Conservation (phyloP, 2,329 filamentous ascomycete genomes). For the Trichoderma sp. region DNA sequence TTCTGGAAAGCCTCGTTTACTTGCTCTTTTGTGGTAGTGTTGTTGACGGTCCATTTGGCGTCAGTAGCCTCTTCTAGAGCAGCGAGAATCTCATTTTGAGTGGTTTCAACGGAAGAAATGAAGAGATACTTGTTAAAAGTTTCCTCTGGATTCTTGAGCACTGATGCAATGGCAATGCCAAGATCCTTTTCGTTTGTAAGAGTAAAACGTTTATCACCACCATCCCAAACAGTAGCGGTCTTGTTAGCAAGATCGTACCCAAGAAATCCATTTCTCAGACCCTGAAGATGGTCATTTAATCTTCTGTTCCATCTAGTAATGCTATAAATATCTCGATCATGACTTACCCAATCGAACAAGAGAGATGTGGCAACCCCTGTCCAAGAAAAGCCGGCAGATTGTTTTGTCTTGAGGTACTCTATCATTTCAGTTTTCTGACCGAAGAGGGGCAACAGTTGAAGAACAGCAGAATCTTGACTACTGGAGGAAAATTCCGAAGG, state of each 20-base stretch:
- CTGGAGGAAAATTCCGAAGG: slow-evolving; percentile 51
- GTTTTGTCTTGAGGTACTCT: slow-evolving; percentile 21
- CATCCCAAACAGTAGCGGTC: slow-evolving; percentile 24
- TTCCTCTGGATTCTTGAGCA: slow-evolving; percentile 46
- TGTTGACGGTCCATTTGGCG: slow-evolving; percentile 19
- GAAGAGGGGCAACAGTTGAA: slow-evolving; percentile 27
- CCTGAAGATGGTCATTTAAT: not conserved
- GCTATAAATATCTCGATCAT: too few relatives aligned
- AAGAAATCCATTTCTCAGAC: slow-evolving; percentile 23
- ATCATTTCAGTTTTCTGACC: slow-evolving; percentile 26
- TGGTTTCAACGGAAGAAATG: slow-evolving; percentile 50
- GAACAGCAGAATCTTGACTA: slow-evolving; percentile 30
- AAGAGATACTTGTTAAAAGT: slow-evolving; percentile 57
- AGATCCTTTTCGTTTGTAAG: slow-evolving; percentile 32
- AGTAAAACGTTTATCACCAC: slow-evolving; percentile 23
- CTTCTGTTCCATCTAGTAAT: not conserved
- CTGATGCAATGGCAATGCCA: slow-evolving; percentile 48
- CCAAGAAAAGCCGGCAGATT: slow-evolving; percentile 27
- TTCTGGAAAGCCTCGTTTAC: slow-evolving; percentile 9
- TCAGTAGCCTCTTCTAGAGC: slow-evolving; percentile 24
- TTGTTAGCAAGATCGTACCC: slow-evolving; percentile 22
- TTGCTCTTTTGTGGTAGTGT: slow-evolving; percentile 24
- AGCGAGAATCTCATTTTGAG: slow-evolving; percentile 42
- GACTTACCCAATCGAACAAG: slow-evolving; percentile 28
- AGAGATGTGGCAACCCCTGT: slow-evolving; percentile 37